A percentile compares a stretch with the other conserved stretches of the same genome.
Conservation (phyloP, 202 grass and related monocot species). For the Panicum virgatum region DNA sequence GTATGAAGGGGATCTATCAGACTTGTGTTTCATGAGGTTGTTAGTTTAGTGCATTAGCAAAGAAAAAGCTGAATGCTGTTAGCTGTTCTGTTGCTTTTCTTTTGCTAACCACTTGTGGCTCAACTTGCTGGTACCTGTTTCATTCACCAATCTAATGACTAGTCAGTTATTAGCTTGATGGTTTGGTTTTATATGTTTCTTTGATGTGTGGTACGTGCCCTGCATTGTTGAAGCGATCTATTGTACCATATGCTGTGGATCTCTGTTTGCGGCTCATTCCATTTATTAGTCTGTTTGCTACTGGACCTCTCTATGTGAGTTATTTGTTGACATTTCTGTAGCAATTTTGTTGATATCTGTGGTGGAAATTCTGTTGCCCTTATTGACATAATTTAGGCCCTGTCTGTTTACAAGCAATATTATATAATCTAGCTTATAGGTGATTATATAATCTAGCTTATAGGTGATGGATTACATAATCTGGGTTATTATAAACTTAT, state of each 20-base stretch:
- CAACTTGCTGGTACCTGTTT: conserved; percentile 32
- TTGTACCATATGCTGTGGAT: not conserved
- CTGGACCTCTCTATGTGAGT: not conserved
- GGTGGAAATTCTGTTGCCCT: no score
- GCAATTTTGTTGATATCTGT: no score
- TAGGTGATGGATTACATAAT: no score
- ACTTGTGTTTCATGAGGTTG: conserved; percentile 30
- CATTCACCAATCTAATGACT: conserved; percentile 44
- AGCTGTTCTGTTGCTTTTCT: conserved; percentile 50
- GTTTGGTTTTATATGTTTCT: not conserved
- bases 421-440: no score
- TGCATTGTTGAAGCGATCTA: not conserved
- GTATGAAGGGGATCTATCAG: conserved; percentile 33
- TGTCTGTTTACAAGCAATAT: no score
- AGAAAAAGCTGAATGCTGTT: conserved; percentile 43
- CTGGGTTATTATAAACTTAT: no score
- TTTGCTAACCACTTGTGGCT: conserved; percentile 54
- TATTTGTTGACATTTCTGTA: not conserved
- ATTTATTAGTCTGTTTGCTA: not conserved
- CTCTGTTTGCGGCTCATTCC: not conserved
- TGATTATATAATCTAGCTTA: no score
- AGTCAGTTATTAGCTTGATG: conserved; percentile 9
- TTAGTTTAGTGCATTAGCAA: conserved; percentile 53
- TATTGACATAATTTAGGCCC: not conserved
- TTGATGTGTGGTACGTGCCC: not conserved